Percentiles rank a stretch among this genome's conserved stretches.
These are phyloP conservation scores for Porogramme epimiltina DNA, from an alignment of 1,284 basidiomycete genomes.

Conservation along the genomic window DNA sequence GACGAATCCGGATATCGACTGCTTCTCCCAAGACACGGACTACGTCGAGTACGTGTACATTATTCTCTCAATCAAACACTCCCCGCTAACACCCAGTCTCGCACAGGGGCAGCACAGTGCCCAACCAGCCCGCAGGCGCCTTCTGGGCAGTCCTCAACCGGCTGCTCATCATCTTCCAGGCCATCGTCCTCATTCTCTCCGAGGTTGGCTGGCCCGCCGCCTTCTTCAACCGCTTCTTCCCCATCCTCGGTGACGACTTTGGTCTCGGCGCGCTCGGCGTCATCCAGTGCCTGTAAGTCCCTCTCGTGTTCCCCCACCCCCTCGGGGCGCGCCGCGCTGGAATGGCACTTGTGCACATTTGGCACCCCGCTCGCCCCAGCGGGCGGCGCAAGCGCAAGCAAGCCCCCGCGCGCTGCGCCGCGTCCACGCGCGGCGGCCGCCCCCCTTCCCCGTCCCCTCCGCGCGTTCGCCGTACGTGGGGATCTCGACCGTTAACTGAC, in stretches of 20 bases:
- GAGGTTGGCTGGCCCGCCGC: constrained; percentile 77
- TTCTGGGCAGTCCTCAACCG: constrained; percentile 89
- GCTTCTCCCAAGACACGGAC: constrained; percentile 57
- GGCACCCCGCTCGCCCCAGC: too few species aligned
- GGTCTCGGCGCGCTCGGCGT: constrained; percentile 85
- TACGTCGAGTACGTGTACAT: constrained; percentile 78
- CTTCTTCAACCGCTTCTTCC: constrained; percentile 83
- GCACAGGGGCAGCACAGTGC: constrained; percentile 76
- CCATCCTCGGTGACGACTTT: constrained; percentile 78
- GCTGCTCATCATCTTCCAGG: constrained; percentile 82
- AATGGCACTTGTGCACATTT: background rate
- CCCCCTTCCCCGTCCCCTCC: background rate
- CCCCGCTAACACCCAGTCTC: too few species aligned
- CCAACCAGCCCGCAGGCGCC: constrained; percentile 85
- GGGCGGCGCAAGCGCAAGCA: too few species aligned
- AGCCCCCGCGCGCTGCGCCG: background rate
- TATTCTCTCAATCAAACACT: too few species aligned
- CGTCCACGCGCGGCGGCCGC: background rate
- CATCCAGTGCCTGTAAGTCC: constrained; percentile 65
- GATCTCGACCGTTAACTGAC: background rate
- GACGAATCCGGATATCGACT: constrained; percentile 33
- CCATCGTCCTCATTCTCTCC: constrained; percentile 76
- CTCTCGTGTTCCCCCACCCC: background rate
- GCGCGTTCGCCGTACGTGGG: too few species aligned
- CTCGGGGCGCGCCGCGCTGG: background rate